Conservation (phyloP, 176 grass and related monocot genomes). For the Avena atlantica region DNA sequence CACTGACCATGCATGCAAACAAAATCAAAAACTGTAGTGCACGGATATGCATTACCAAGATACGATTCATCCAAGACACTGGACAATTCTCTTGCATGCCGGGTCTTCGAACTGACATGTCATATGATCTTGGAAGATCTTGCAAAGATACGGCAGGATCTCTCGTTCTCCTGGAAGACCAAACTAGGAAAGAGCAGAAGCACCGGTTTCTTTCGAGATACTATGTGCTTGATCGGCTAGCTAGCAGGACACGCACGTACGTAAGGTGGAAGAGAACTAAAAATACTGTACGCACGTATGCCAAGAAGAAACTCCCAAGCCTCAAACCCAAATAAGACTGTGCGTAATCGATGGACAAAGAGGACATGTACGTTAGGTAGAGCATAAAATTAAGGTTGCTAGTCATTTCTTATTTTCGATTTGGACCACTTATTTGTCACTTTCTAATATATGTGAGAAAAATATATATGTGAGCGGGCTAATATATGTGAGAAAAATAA, state of each 20-base stretch:
- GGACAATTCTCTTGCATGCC: background rate
- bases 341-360: background rate
- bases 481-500: too few species aligned
- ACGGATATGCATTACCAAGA: background rate
- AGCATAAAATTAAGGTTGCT: background rate
- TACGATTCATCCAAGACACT: background rate
- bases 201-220: background rate
- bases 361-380: background rate
- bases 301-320: background rate
- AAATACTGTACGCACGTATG: background rate
- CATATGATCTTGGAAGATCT: constrained; percentile 44
- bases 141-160: constrained; percentile 38
- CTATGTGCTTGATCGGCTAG: background rate
- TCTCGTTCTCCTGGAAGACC: background rate
- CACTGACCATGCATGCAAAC: background rate
- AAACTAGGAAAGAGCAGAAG: background rate
- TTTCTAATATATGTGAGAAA: too few species aligned
- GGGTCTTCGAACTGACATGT: constrained; percentile 35
- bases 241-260: constrained; percentile 22
- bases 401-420: background rate
- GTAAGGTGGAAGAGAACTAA: constrained; percentile 30
- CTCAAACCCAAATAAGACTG: background rate
- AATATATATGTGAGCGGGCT: too few species aligned
- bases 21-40: background rate
- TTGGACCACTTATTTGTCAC: background rate